Percentiles rank a stretch among this genome's conserved stretches.
phyloP scores from a whole-genome alignment of 441 rosid species.

The Omphalea diandra region DNA sequence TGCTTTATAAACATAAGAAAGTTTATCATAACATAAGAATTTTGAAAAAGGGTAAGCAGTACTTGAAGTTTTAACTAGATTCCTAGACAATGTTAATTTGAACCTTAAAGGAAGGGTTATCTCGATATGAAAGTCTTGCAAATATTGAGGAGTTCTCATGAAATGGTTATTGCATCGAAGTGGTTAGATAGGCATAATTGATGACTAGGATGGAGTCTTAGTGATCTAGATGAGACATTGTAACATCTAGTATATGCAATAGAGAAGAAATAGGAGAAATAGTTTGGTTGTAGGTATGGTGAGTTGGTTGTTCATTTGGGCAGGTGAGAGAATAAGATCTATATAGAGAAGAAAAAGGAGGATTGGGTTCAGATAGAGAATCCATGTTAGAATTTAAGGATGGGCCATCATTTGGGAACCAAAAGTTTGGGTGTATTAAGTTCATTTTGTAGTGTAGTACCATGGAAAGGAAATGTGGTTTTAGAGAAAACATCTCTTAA shows the following conservation, averaged over 20 bases:
- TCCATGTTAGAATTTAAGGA: neutral
- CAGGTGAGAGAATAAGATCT: neutral
- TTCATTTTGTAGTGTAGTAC: neutral
- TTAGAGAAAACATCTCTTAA: constrained; percentile 3
- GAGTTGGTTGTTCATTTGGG: neutral
- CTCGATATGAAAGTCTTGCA: neutral
- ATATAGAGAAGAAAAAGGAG: neutral
- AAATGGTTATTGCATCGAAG: neutral
- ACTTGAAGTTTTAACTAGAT: neutral
- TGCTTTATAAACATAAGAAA: neutral
- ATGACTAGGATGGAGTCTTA: neutral
- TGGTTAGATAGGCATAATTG: neutral
- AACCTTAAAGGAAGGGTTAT: neutral
- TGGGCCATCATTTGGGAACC: neutral
- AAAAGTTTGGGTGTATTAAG: neutral
- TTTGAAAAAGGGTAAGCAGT: constrained; percentile 3
- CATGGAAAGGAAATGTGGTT: neutral
- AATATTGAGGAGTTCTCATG: neutral
- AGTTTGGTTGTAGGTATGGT: neutral
- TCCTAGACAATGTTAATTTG: neutral
- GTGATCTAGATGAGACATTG: neutral
- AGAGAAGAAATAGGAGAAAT: neutral
- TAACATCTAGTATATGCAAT: neutral
- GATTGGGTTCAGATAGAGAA: neutral
- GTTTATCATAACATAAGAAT: neutral